phyloP scores from a whole-genome alignment of 306 rosid genomes.

The Fragaria vesca region DNA sequence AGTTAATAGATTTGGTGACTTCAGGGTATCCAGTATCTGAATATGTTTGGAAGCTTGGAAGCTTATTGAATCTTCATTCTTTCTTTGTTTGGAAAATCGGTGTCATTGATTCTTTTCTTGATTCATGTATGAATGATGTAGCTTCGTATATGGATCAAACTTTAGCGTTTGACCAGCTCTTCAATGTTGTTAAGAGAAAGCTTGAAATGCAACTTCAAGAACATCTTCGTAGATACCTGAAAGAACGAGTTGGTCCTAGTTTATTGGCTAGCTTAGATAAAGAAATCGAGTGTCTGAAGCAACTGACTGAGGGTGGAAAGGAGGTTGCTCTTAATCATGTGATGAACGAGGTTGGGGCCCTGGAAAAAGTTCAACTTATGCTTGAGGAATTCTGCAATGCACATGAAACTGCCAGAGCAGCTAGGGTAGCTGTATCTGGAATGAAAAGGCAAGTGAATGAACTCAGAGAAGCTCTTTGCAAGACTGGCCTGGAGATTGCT shows the following conservation, averaged over 20 bases:
- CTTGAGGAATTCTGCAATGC: conserved; percentile 88
- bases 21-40: conserved; percentile 81
- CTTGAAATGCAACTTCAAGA: conserved; percentile 84
- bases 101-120: conserved; percentile 82
- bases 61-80: conserved; percentile 57
- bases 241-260: conserved; percentile 70
- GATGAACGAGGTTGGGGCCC: conserved; percentile 55
- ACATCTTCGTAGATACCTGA: conserved; percentile 61
- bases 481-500: conserved; percentile 77
- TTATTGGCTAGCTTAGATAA: conserved; percentile 68
- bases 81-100: conserved; percentile 89
- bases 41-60: conserved; percentile 74
- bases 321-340: conserved; percentile 51
- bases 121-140: conserved; percentile 77
- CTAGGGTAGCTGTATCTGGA: conserved; percentile 72
- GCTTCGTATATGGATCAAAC: conserved; percentile 87
- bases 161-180: conserved; percentile 83
- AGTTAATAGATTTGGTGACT: conserved; percentile 56
- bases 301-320: conserved; percentile 51
- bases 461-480: conserved; percentile 72
- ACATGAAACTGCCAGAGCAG: conserved; percentile 95
- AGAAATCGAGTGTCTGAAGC: conserved; percentile 68
- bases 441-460: conserved; percentile 72
- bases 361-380: conserved; percentile 60
- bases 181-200: conserved; percentile 72